These are phyloP conservation scores for Castanea mollissima DNA, from an alignment of 306 rosid genomes.

Conservation along the genomic window DNA sequence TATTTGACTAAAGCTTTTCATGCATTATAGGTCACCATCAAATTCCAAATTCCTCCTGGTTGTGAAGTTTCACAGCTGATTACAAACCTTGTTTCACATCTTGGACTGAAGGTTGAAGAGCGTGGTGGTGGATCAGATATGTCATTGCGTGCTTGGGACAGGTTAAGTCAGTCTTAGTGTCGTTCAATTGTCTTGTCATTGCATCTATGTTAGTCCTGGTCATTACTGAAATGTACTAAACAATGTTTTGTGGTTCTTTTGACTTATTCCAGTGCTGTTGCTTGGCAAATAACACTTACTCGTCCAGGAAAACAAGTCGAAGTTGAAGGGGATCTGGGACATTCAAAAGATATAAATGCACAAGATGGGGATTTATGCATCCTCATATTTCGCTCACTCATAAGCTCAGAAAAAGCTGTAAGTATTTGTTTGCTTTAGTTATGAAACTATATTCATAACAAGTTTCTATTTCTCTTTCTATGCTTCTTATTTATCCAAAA, in stretches of 20 bases:
- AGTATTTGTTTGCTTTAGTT: slow-evolving; percentile 30
- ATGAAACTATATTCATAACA: background rate
- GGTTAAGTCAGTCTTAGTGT: slow-evolving; percentile 37
- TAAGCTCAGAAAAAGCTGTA: slow-evolving; percentile 71
- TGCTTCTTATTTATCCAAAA: slow-evolving; percentile 7
- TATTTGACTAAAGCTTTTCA: slow-evolving; percentile 23
- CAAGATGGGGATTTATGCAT: slow-evolving; percentile 53
- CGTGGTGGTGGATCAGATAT: slow-evolving; percentile 62
- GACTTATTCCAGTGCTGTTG: slow-evolving; percentile 54
- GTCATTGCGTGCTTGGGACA: slow-evolving; percentile 85
- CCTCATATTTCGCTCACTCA: slow-evolving; percentile 62
- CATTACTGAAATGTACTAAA: slow-evolving; percentile 11
- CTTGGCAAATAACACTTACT: slow-evolving; percentile 79
- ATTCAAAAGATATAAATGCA: slow-evolving; percentile 31
- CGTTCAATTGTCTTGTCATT: slow-evolving; percentile 4
- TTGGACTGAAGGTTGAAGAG: slow-evolving; percentile 72
- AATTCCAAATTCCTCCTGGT: slow-evolving; percentile 71
- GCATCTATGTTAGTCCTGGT: slow-evolving; percentile 1
- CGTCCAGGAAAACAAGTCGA: slow-evolving; percentile 42
- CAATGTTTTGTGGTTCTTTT: slow-evolving; percentile 23
- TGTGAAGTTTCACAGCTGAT: slow-evolving; percentile 75
- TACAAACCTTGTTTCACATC: slow-evolving; percentile 62
- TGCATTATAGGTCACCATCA: slow-evolving; percentile 54
- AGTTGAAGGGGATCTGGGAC: slow-evolving; percentile 34
- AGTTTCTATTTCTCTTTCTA: slow-evolving; percentile 15